phyloP scores from a whole-genome alignment of 306 rosid species.

The Acmispon strigosus region DNA sequence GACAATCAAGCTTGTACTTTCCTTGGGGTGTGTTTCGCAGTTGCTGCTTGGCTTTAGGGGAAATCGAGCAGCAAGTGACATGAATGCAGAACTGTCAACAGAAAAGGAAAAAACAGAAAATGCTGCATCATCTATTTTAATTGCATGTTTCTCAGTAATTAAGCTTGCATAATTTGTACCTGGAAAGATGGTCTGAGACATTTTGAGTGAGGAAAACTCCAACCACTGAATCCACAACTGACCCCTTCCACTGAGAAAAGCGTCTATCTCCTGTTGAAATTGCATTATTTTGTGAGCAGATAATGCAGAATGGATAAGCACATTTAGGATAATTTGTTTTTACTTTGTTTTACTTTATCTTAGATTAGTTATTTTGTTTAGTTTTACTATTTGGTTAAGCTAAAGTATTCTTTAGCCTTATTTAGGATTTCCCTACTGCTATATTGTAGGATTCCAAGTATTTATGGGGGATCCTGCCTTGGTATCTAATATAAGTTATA shows the following conservation, averaged over 20 bases:
- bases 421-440: not conserved
- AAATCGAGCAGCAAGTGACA: conserved; percentile 82
- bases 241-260: conserved; percentile 87
- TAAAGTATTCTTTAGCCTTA: conserved; percentile 2
- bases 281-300: not conserved
- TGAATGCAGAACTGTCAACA: conserved; percentile 77
- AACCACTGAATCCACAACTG: conserved; percentile 81
- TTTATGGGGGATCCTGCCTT: not conserved
- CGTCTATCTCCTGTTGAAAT: conserved; percentile 73
- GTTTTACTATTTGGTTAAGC: not conserved
- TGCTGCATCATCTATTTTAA: not conserved
- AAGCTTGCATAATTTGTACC: conserved; percentile 30
- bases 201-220: conserved; percentile 94
- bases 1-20: not conserved
- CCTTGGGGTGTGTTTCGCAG: not conserved
- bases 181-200: conserved; percentile 91
- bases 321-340: not conserved
- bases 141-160: not conserved
- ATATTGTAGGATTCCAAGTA: not conserved
- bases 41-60: conserved; percentile 43
- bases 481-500: not conserved
- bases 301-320: not conserved
- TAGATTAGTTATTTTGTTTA: not conserved
- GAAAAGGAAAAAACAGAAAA: not conserved
- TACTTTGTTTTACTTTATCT: not conserved